phyloP scores from a whole-genome alignment of 768 basidiomycete genomes.

The Suillus subaureus region DNA sequence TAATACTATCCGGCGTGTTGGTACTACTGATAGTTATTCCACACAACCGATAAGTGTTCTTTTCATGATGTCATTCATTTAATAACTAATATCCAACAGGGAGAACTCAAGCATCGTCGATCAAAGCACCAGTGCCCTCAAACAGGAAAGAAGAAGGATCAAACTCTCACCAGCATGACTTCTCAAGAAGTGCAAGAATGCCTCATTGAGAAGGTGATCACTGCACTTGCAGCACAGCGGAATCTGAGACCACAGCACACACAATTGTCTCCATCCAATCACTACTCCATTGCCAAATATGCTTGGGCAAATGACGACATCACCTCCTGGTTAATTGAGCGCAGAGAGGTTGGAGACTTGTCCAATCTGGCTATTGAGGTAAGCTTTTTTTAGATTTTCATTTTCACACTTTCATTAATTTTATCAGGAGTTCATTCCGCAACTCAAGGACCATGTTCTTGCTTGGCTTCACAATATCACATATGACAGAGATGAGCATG shows the following conservation, averaged over 20 bases:
- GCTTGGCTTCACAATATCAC: not conserved
- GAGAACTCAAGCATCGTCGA: conserved; percentile 38
- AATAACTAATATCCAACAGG: conserved; percentile 23
- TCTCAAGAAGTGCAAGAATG: conserved; percentile 18
- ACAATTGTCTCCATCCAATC: not conserved
- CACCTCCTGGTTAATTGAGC: conserved; percentile 12
- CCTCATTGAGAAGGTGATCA: conserved; percentile 19
- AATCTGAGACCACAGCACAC: not conserved
- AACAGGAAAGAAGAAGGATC: conserved; percentile 37
- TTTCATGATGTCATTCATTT: not conserved
- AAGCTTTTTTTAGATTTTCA: not conserved
- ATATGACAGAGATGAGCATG: conserved; percentile 18
- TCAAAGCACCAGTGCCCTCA: conserved; percentile 38
- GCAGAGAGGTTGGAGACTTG: not conserved
- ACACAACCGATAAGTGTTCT: conserved; percentile 33
- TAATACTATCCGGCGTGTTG: conserved; percentile 17
- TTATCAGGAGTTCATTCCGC: conserved; percentile 32
- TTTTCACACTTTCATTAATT: not conserved
- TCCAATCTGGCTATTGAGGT: conserved; percentile 28
- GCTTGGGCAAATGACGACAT: conserved; percentile 12
- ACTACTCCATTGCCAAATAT: conserved; percentile 24
- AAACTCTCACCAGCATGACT: conserved; percentile 22
- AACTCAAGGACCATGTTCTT: conserved; percentile 15
- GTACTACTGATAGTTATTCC: conserved; percentile 40
- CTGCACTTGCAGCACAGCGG: not conserved